Conservation (phyloP, 257 asterid genomes). For the Solanum chmielewskii region DNA sequence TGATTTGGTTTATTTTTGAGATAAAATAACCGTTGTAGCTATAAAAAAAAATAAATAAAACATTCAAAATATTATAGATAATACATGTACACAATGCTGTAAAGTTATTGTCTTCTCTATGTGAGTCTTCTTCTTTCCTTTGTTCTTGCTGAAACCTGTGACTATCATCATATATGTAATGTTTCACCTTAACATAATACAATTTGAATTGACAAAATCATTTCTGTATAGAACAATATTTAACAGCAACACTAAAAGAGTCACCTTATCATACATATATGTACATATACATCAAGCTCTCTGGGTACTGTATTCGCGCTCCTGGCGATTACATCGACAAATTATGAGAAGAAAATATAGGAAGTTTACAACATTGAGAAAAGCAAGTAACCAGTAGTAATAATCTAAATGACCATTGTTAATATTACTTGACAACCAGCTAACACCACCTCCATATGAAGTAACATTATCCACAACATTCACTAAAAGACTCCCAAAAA, state of each 20-base stretch:
- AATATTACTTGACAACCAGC: slow-evolving; percentile 15
- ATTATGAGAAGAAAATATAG: background rate
- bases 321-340: background rate
- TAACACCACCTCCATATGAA: background rate
- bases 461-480: background rate
- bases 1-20: too few relatives aligned
- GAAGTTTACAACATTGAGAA: slow-evolving; percentile 3
- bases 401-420: slow-evolving; percentile 15
- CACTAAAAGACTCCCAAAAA: slow-evolving; percentile 5
- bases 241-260: background rate
- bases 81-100: too few relatives aligned
- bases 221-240: background rate
- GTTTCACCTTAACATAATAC: background rate
- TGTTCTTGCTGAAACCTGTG: too few relatives aligned
- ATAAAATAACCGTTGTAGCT: too few relatives aligned
- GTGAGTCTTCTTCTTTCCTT: too few relatives aligned
- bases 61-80: too few relatives aligned
- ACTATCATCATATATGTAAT: too few relatives aligned
- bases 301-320: background rate
- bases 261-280: background rate
- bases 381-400: slow-evolving; percentile 9
- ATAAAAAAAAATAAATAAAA: too few relatives aligned
- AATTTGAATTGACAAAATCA: background rate
- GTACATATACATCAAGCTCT: background rate
- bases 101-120: too few relatives aligned